These are phyloP conservation scores for Balansia obtecta DNA, from an alignment of 2,329 filamentous ascomycete species.

Conservation along the genomic window DNA sequence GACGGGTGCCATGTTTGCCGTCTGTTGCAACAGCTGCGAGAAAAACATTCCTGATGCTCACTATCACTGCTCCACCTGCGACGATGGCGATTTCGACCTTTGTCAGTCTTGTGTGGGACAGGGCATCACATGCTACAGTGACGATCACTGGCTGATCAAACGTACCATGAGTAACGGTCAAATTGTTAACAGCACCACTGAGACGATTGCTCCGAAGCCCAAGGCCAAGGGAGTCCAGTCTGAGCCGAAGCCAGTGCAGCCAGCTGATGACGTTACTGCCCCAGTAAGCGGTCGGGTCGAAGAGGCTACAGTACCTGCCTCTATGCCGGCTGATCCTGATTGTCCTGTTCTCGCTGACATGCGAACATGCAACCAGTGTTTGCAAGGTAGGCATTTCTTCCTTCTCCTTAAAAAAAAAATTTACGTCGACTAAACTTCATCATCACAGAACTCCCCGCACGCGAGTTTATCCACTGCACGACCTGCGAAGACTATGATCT, in stretches of 20 bases:
- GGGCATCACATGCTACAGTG: slow-evolving; percentile 65
- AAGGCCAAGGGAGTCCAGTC: slow-evolving; percentile 19
- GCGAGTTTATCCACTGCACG: slow-evolving; percentile 73
- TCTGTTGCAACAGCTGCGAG: slow-evolving; percentile 91
- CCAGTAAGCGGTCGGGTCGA: not conserved
- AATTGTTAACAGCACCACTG: slow-evolving; percentile 75
- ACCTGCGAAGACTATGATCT: slow-evolving; percentile 85
- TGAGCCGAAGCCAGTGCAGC: slow-evolving; percentile 10
- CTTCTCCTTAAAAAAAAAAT: not conserved
- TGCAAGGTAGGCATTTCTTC: slow-evolving; percentile 23
- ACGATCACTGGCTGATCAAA: slow-evolving; percentile 90
- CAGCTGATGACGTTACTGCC: not conserved
- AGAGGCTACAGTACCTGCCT: not conserved
- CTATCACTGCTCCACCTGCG: slow-evolving; percentile 90
- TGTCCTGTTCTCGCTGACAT: slow-evolving; percentile 20
- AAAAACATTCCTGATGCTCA: slow-evolving; percentile 66
- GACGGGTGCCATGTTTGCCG: slow-evolving; percentile 45
- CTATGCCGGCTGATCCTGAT: not conserved
- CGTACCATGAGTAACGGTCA: slow-evolving; percentile 66
- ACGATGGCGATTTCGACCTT: slow-evolving; percentile 87
- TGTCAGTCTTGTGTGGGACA: slow-evolving; percentile 67
- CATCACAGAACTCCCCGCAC: slow-evolving; percentile 52
- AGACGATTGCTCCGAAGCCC: slow-evolving; percentile 58
- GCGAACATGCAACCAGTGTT: slow-evolving; percentile 59
- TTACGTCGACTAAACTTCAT: not conserved